Conservation (phyloP, 441 rosid species). For the Corymbia citriodora region DNA sequence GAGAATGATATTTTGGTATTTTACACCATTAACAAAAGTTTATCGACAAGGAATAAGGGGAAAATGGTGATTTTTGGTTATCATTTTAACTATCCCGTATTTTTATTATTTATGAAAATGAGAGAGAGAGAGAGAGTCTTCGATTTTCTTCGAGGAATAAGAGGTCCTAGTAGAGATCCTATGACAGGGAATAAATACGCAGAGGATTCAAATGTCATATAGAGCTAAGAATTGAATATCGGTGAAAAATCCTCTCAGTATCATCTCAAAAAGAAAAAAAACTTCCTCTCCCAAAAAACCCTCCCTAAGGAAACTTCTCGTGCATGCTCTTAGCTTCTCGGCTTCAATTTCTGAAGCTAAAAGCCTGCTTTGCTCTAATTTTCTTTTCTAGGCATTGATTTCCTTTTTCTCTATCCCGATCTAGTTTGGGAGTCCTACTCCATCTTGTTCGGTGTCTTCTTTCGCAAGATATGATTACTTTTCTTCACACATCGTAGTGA, state of each 20-base stretch:
- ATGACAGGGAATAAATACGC: neutral
- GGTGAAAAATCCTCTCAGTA: neutral
- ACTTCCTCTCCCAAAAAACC: neutral
- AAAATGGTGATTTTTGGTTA: neutral
- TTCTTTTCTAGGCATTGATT: neutral
- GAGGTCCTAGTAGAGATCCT: neutral
- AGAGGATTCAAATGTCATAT: neutral
- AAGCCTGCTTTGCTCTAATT: neutral
- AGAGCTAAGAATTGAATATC: neutral
- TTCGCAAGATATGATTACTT: too few species aligned
- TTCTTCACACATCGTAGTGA: neutral
- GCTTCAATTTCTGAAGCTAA: neutral
- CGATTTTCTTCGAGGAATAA: neutral
- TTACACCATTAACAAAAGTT: neutral
- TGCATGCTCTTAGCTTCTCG: neutral
- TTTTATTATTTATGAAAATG: neutral
- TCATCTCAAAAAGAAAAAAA: neutral
- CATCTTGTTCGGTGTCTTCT: neutral
- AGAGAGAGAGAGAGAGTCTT: neutral
- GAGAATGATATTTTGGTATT: neutral
- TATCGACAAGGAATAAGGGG: neutral
- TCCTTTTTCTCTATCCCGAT: neutral
- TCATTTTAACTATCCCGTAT: neutral
- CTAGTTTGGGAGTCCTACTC: neutral
- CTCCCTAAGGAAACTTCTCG: neutral